These are phyloP conservation scores for Trichosporon coremiiforme DNA, from an alignment of 1,284 basidiomycete genomes.

Conservation along the genomic window DNA sequence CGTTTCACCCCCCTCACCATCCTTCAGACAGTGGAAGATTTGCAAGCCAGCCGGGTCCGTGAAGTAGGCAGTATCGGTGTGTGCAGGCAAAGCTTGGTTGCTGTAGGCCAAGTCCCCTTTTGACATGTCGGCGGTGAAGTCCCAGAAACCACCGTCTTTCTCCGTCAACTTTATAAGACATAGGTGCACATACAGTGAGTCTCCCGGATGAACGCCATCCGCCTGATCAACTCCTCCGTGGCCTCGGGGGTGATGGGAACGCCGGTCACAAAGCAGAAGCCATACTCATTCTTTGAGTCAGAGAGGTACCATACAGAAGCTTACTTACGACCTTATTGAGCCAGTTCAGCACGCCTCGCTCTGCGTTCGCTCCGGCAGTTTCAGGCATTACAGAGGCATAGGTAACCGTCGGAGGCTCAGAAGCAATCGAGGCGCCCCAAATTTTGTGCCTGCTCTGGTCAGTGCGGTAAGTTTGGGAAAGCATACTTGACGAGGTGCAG, in stretches of 20 bases:
- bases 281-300: constrained; percentile 85
- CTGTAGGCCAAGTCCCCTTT: constrained; percentile 91
- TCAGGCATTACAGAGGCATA: constrained; percentile 72
- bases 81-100: constrained; percentile 79
- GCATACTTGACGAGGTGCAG: neutral
- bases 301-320: too few species aligned
- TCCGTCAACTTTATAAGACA: constrained; percentile 18
- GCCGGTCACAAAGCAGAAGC: constrained; percentile 83
- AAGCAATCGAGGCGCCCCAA: constrained; percentile 79
- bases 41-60: constrained; percentile 92
- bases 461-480: too few species aligned
- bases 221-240: constrained; percentile 74
- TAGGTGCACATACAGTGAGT: constrained; percentile 86
- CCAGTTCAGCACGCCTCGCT: constrained; percentile 76
- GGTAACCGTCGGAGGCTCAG: constrained; percentile 72
- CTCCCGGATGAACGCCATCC: constrained; percentile 86
- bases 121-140: constrained; percentile 88
- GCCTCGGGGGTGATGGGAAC: constrained; percentile 80
- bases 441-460: constrained; percentile 65
- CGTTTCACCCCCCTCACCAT: constrained; percentile 82
- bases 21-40: constrained; percentile 89
- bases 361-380: constrained; percentile 44
- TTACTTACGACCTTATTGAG: constrained; percentile 76
- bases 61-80: constrained; percentile 95
- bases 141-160: constrained; percentile 92